These are phyloP conservation scores for Cryptococcus jaspeensis DNA, from an alignment of 1,284 basidiomycete species.

Conservation along the genomic window DNA sequence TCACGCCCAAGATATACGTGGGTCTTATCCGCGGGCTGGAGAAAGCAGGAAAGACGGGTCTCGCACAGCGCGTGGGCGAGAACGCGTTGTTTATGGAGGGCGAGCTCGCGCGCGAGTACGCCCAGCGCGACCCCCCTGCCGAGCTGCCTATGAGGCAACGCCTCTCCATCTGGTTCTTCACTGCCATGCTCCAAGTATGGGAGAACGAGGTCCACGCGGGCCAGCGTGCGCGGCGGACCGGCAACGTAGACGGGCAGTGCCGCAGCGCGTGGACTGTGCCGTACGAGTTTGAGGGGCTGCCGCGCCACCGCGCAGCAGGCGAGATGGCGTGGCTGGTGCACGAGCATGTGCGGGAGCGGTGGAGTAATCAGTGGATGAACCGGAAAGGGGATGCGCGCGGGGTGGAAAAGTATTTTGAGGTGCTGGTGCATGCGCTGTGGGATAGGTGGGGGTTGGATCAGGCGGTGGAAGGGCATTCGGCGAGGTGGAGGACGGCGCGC, in stretches of 20 bases:
- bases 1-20: constrained; percentile 24
- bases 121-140: not conserved
- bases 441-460: constrained; percentile 14
- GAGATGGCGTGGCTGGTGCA: constrained; percentile 12
- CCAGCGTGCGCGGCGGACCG: not conserved
- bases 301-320: constrained; percentile 16
- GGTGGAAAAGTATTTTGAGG: constrained; percentile 19
- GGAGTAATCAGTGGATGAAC: constrained; percentile 4
- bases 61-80: constrained; percentile 37
- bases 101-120: too few relatives aligned
- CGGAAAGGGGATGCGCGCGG: not conserved
- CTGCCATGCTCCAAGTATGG: constrained; percentile 30
- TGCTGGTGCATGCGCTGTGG: constrained; percentile 17
- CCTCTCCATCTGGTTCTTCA: constrained; percentile 31
- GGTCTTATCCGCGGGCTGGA: constrained; percentile 28
- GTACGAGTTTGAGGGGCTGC: not conserved
- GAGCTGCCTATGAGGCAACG: constrained; percentile 2
- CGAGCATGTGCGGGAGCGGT: not conserved
- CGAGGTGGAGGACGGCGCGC: too few relatives aligned
- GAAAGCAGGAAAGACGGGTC: constrained; percentile 28
- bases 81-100: constrained; percentile 24
- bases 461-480: too few relatives aligned
- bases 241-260: not conserved
- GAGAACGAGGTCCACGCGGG: constrained; percentile 16
- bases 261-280: constrained; percentile 9